Conservation (phyloP, 768 basidiomycete genomes). For the Lyophyllum semitale region DNA sequence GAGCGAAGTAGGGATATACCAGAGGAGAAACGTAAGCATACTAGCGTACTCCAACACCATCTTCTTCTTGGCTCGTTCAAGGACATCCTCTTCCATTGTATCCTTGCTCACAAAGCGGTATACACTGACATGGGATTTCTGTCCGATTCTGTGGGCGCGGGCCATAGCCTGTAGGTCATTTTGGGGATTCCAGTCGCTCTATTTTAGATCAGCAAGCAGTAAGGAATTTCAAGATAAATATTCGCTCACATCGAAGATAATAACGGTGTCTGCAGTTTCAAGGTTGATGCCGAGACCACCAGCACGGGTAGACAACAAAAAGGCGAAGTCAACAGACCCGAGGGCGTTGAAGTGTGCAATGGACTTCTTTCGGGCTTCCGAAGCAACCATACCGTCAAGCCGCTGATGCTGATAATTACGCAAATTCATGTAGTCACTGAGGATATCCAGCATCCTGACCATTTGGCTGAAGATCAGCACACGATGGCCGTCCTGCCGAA, state of each 20-base stretch:
- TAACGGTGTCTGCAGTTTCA: conserved; percentile 98
- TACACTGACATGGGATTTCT: conserved; percentile 97
- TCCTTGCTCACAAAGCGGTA: conserved; percentile 99
- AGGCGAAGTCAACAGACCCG: conserved; percentile 93
- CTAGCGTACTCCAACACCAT: conserved; percentile 99
- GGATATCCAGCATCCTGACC: conserved; percentile 98
- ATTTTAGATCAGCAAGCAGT: conserved; percentile 11
- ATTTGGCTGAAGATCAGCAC: conserved; percentile 99
- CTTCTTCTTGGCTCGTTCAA: conserved; percentile 98
- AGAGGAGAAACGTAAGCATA: conserved; percentile 47
- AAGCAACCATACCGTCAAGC: conserved; percentile 92
- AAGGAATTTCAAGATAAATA: neutral
- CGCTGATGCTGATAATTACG: conserved; percentile 93
- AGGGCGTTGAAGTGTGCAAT: conserved; percentile 97
- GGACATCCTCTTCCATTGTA: conserved; percentile 98
- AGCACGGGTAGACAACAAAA: conserved; percentile 93
- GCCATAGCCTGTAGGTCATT: conserved; percentile 99
- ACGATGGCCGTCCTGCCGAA: conserved; percentile 91
- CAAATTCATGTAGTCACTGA: conserved; percentile 93
- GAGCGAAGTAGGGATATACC: conserved; percentile 4
- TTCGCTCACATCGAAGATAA: conserved; percentile 90
- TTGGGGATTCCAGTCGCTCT: conserved; percentile 99
- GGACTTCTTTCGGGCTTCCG: conserved; percentile 90
- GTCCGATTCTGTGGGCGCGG: conserved; percentile 97
- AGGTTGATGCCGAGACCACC: conserved; percentile 98